Base-by-base conservation (phyloP, 257 asterid genomes). In the Forsythia suspensa region DNA sequence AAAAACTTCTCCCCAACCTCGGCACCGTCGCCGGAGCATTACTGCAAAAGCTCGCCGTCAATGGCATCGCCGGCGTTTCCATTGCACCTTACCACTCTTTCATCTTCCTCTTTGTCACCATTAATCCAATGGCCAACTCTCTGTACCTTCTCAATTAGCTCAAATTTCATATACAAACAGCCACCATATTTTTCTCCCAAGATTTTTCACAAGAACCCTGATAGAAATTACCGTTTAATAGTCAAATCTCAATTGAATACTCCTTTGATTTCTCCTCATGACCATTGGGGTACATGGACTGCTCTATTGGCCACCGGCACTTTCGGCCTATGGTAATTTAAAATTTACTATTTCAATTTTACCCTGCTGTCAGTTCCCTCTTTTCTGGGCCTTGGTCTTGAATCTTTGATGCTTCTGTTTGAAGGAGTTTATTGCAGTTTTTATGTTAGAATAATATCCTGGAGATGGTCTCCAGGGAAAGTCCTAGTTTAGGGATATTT, bases 271-370 rank as follows among this genome's bases (percentile, higher is more conserved):
- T 90, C 98, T 75, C 89, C 98, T 8, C 83, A 86, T 6, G 96
- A 94, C 78, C 84, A 84, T 15, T 94, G 97, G 98, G 97, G 96
- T 20, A 61, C 82, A 24, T 92, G 98, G 98, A 81, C 96, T 77
- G 89, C 95, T 74, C 96, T 94, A 72, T 82, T 91, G 4, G 87
- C 88, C 9, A 88, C 90, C 70, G 95, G 90, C 77, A 76, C 95
- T 82, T 86, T 88, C 65, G 97, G 98, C 70, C 91, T 94, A 80
- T 94, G 98, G 97, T 94, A 86, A 82, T 72, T 37, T 9, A 29
- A 6, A 16, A 48, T 29, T 20, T 11, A 34, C 10, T 24, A 13
- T 63, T 41, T 40, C n/a, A 10, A 4, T 42, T 57, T 20, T 16
- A 5, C 38, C 46, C 66, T 12, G 34, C 7, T 24, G 4, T 55